These are phyloP conservation scores for Yarrowia galli DNA, from an alignment of 1,139 yeast genomes.

Conservation along the genomic window DNA sequence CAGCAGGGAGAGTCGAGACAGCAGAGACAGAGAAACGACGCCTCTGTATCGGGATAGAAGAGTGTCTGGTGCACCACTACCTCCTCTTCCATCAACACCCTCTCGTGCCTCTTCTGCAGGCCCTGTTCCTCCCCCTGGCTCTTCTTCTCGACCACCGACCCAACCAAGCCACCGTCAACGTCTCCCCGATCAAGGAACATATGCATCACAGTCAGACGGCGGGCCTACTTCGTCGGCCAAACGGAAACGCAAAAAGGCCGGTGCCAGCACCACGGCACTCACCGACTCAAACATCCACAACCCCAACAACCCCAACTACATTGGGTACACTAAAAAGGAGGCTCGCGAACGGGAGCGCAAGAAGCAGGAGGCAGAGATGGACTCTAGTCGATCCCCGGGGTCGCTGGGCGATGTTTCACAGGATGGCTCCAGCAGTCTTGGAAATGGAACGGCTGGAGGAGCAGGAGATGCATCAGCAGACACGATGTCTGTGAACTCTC, in stretches of 20 bases:
- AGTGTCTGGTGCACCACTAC: not conserved
- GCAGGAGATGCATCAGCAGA: not conserved
- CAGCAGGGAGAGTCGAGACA: not conserved
- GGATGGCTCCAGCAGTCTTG: not conserved
- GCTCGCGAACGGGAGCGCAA: conserved; percentile 24
- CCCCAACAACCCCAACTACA: conserved; percentile 36
- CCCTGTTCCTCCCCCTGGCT: not conserved
- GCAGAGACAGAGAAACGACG: conserved; percentile 5
- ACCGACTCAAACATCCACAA: conserved; percentile 31
- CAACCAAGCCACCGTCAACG: not conserved
- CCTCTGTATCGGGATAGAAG: conserved; percentile 12
- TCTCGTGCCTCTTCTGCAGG: conserved; percentile 13
- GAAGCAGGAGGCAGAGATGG: not conserved
- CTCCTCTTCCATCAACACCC: conserved; percentile 4
- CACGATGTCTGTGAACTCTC: not conserved
- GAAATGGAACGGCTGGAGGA: not conserved
- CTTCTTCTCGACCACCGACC: no score
- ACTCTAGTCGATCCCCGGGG: not conserved
- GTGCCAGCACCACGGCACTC: not conserved
- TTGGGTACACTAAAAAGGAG: conserved; percentile 31
- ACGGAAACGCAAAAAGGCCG: conserved; percentile 13
- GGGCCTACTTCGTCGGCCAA: not conserved
- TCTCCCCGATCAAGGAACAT: not conserved
- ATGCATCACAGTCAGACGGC: not conserved
- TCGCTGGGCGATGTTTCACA: conserved; percentile 6